phyloP scores from a whole-genome alignment of 2,329 filamentous ascomycete genomes.

The Cladophialophora bantiana region DNA sequence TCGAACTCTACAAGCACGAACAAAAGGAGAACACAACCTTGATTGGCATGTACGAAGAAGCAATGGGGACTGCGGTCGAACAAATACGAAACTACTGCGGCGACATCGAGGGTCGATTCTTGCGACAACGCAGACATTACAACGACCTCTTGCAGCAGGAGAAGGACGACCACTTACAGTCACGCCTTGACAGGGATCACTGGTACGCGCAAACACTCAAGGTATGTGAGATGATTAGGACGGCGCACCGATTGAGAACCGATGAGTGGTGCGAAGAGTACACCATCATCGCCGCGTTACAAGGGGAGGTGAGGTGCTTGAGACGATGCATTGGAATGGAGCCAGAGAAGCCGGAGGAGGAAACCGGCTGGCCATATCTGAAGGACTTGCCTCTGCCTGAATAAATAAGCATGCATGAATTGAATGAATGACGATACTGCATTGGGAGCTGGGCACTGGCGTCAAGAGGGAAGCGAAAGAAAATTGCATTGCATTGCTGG shows the following conservation, averaged over 20 bases:
- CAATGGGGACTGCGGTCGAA: conserved; percentile 57
- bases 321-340: conserved; percentile 58
- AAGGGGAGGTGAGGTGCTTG: conserved; percentile 58
- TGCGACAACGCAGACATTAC: conserved; percentile 57
- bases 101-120: conserved; percentile 57
- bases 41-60: conserved; percentile 57
- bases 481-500: conserved; percentile 13
- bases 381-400: conserved; percentile 51
- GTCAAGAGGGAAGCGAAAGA: neutral
- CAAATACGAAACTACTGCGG: conserved; percentile 59
- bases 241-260: conserved; percentile 55
- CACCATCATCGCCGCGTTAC: conserved; percentile 54
- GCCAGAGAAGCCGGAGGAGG: conserved; percentile 56
- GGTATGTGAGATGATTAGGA: conserved; percentile 58
- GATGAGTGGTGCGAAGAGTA: conserved; percentile 56
- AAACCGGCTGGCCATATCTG: conserved; percentile 58
- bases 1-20: conserved; percentile 54
- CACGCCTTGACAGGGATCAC: conserved; percentile 58
- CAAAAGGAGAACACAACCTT: conserved; percentile 57
- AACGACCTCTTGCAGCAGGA: conserved; percentile 59
- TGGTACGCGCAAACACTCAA: conserved; percentile 58
- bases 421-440: conserved; percentile 4
- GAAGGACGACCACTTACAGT: conserved; percentile 57
- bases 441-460: neutral
- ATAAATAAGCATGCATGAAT: conserved; percentile 13